Base-by-base conservation (phyloP, 2,329 filamentous ascomycete species). In the Tympanopsis confertula region DNA sequence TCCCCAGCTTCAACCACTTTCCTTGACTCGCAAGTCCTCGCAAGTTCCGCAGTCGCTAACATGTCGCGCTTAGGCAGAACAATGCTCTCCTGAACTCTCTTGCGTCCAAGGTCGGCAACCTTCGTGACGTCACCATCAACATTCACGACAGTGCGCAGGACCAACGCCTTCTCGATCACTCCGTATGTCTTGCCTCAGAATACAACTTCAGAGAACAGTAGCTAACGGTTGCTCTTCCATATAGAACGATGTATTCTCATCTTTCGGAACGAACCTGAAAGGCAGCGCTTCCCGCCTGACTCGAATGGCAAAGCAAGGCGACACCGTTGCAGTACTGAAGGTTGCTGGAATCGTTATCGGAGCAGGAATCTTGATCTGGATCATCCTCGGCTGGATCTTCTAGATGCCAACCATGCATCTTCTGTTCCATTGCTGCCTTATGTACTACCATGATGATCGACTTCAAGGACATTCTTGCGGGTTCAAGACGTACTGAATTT, bases 31-130 rank as follows among this genome's bases (percentile, higher is more conserved):
- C 24, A 28, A 10, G 24, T 28, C 10, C 24, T 12, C 17, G 12
- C 30, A 10, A 33, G 30, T 13, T 7, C 7, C 30, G n/a, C n/a
- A n/a, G n/a, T n/a, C 12, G 30, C 10, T 33, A 33, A 33, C 30
- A 10, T 7, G 15, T 7, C 30, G 12, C 7, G 17, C 15, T 7
- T 17, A 33, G 30, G 15, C 30, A 33, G 15, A 33, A 33, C 30
- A 33, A 33, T 33, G 30, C 30, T 18, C 30, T 33, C 30, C 30
- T 33, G 10, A 33, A 33, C 30, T 33, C 30, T 15, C 30, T 33
- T 7, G 10, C 30, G 7, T 12, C 10, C 30, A 33, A 33, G 17
- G 30, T 33, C 7, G 10, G 10, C 10, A 15, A 10, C 30, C 30
- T 33, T 7, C 10, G 17, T 7, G 7, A 10, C 10, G 30, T 33